Base-by-base conservation (phyloP, 2,329 filamentous ascomycete genomes). In the Ascochyta viciae-villosae region DNA sequence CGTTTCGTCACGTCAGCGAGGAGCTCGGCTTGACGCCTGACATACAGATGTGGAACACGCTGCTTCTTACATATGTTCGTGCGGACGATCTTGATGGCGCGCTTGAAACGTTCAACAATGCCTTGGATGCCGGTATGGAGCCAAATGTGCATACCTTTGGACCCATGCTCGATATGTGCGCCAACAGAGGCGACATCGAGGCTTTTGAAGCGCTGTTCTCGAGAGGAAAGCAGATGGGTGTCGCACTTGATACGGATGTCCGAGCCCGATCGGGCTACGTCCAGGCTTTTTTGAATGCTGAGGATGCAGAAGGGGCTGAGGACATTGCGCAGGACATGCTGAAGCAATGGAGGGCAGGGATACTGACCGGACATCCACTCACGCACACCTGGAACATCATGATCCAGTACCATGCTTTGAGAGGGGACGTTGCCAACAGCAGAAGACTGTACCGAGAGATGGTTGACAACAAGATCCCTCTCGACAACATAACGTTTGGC, bases 351-450 rank as follows among this genome's bases (percentile, higher is more conserved):
- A 58, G 60, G 49, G 49, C 60, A 26, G 72, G 70, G 19, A 62
- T 56, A 4, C 71, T 86, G 0, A 71, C 80, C 16, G 82, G 85
- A 1, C 37, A 67, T 26, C 78, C 82, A 1, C 78, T 83, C 22
- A 87, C 87, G 2, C 79, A 82, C 29, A 85, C 92, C 68, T 97
- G 91, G 90, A 96, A 97, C 69, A 82, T 86, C 49, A 77, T 97
- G 29, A 78, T 97, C 4, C 81, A 83, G 52, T 85, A 89, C 57
- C 83, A 92, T 71, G 90, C 90, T 6, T 78, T 85, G 51, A 82
- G 84, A 6, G 84, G 88, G 51, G 82, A 89, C 57, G 66, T 87
- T 26, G 71, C 78, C 22, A 79, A 79, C n/a, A 79, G 83, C 15
- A 80, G 83, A 60, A 78, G 80, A 49, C 72, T 85, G 3, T 84